A percentile compares a stretch with the other conserved stretches of the same genome.
These are phyloP conservation scores for Cyclotella sp. DNA, from an alignment of 108 stramenopile genomes.

Conservation along the genomic window DNA sequence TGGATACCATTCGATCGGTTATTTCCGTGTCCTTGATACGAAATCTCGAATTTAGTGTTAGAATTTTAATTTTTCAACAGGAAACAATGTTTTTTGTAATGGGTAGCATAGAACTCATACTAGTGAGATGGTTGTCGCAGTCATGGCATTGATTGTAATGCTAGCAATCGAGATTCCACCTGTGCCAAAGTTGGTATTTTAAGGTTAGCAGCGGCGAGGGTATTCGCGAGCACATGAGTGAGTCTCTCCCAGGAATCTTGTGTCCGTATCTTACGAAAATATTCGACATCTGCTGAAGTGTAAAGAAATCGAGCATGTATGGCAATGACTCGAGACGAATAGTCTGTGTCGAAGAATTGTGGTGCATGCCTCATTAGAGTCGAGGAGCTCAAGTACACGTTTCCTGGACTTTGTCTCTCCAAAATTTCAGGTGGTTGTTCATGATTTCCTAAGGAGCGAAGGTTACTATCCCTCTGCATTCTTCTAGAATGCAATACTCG, in stretches of 20 bases:
- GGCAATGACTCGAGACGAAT: constrained; percentile 21
- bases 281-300: constrained; percentile 29
- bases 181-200: constrained; percentile 33
- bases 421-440: constrained; percentile 17
- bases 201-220: constrained; percentile 28
- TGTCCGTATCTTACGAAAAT: constrained; percentile 28
- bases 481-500: constrained; percentile 42
- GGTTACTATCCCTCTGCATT: constrained; percentile 3
- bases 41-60: no score
- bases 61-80: no score
- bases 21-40: no score
- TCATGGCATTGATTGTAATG: not conserved
- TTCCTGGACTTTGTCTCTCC: constrained; percentile 26
- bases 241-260: constrained; percentile 26
- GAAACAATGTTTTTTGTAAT: no score
- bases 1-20: no score
- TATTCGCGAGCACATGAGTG: constrained; percentile 26
- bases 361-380: constrained; percentile 39
- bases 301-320: constrained; percentile 40
- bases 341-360: constrained; percentile 40
- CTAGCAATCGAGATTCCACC: constrained; percentile 20
- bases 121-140: not conserved
- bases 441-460: constrained; percentile 3
- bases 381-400: constrained; percentile 30
- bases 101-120: not conserved